These are phyloP conservation scores for Flaveria trinervia DNA, from an alignment of 129 eudicot genomes.

Conservation along the genomic window DNA sequence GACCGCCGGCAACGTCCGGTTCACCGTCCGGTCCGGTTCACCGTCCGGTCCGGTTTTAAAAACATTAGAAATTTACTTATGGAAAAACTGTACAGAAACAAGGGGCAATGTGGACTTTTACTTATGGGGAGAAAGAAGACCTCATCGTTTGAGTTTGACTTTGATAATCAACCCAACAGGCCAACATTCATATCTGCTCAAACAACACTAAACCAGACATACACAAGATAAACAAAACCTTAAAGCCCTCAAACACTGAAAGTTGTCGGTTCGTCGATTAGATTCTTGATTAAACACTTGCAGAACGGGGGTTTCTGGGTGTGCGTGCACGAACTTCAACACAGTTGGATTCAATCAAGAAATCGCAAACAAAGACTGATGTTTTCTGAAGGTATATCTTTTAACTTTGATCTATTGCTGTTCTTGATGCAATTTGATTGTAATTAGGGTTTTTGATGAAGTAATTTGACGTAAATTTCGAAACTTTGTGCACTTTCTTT, in stretches of 20 bases:
- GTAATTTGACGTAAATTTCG: not conserved
- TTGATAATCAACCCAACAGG: not conserved
- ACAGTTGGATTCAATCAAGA: constrained; percentile 3
- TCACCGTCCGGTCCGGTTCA: no score
- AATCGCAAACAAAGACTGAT: constrained; percentile 16
- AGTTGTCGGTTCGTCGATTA: not conserved
- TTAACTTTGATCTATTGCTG: not conserved
- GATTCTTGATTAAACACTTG: no score
- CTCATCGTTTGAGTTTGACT: constrained; percentile 30
- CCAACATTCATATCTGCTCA: not conserved
- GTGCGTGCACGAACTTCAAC: not conserved
- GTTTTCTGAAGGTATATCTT: constrained; percentile 20
- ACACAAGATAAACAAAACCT: not conserved
- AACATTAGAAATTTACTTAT: not conserved
- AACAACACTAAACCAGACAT: not conserved
- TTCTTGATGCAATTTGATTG: not conserved
- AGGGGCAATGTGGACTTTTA: constrained; percentile 11
- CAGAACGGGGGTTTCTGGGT: not conserved
- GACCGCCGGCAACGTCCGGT: no score
- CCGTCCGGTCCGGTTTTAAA: no score
- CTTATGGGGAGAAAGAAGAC: not conserved
- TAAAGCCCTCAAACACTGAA: not conserved
- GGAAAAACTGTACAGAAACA: not conserved
- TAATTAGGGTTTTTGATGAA: constrained; percentile 17
- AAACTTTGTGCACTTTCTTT: not conserved